Base-by-base conservation (phyloP, 129 eudicot species). In the Artemisia annua region DNA sequence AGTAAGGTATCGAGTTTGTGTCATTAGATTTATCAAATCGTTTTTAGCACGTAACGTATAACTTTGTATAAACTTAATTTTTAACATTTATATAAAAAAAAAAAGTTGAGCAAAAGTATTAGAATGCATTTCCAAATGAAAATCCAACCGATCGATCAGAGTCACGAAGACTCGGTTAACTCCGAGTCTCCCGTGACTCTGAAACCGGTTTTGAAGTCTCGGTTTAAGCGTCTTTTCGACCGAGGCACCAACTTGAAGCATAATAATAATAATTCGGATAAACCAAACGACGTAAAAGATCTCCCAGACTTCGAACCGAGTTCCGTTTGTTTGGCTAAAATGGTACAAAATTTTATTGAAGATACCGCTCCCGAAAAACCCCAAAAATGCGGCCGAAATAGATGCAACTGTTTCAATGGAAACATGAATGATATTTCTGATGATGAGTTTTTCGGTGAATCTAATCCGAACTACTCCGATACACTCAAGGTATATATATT, bases 391-490 rank as follows among this genome's bases (percentile, higher is more conserved):
- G 96, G 96, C 39, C 85, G 97, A 0, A 83, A 79, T 68, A 84
- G 96, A 10, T 91, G 97, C 83, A 91, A 88, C 64, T 91, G 97
- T 75, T 91, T 91, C 65, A 89, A 86, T 69, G 91, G 91, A 39
- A 85, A 75, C 83, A 75, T 76, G 71, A 84, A 88, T 71, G 97
- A 85, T 71, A 79, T 83, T 44, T 91, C 96, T 64, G 96, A 91
- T 53, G 97, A 91, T 54, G 81, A 76, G 68, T 77, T 84, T 57
- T 83, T 84, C 11, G 75, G 79, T 3, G 89, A 85, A 39, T 82
- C 59, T 19, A 66, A 55, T 9, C 73, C 82, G n/a, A 70, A 69
- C 71, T 26, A 80, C 24, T 49, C 30, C 5, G 97, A 91, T 62
- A 70, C 81, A 48, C 87, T 91, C 73, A 91, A 87, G 97, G 97